These are phyloP conservation scores for Dendrocalamus sinicus DNA, from an alignment of 176 grass and related monocot species.

Conservation along the genomic window DNA sequence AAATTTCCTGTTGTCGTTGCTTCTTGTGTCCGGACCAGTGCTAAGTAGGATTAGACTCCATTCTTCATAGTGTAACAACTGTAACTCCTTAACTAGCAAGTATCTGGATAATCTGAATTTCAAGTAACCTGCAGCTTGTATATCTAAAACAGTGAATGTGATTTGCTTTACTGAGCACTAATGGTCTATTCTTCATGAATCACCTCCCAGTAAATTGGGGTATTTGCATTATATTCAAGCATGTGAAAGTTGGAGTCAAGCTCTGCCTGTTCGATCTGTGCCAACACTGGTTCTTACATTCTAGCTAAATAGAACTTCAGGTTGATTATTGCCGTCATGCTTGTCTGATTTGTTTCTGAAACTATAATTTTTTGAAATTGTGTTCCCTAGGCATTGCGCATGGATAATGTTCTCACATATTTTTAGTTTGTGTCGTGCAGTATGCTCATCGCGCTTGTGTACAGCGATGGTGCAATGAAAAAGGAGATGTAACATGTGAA, in stretches of 20 bases:
- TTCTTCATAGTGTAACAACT: background rate
- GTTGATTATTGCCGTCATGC: background rate
- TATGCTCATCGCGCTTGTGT: slow-evolving; percentile 92
- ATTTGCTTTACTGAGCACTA: slow-evolving; percentile 15
- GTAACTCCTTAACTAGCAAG: background rate
- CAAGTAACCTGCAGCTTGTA: background rate
- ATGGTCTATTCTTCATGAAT: slow-evolving; percentile 9
- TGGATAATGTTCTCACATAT: slow-evolving; percentile 38
- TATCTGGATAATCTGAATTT: background rate
- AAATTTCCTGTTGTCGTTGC: background rate
- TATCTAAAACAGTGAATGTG: background rate
- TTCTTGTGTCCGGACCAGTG: background rate
- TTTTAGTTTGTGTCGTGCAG: slow-evolving; percentile 52
- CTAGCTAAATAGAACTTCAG: slow-evolving; percentile 1
- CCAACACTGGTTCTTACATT: background rate
- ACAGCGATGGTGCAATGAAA: slow-evolving; percentile 94
- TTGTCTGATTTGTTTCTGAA: slow-evolving; percentile 32
- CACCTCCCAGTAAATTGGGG: background rate
- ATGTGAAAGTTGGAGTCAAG: background rate
- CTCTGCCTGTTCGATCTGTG: background rate
- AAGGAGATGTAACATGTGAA: slow-evolving; percentile 88
- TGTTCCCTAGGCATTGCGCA: background rate
- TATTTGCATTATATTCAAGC: slow-evolving; percentile 26
- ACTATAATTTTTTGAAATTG: slow-evolving; percentile 14
- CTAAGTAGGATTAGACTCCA: background rate